phyloP scores from a whole-genome alignment of 2,329 filamentous ascomycete species.

The Emmonsiellopsis sp. region DNA sequence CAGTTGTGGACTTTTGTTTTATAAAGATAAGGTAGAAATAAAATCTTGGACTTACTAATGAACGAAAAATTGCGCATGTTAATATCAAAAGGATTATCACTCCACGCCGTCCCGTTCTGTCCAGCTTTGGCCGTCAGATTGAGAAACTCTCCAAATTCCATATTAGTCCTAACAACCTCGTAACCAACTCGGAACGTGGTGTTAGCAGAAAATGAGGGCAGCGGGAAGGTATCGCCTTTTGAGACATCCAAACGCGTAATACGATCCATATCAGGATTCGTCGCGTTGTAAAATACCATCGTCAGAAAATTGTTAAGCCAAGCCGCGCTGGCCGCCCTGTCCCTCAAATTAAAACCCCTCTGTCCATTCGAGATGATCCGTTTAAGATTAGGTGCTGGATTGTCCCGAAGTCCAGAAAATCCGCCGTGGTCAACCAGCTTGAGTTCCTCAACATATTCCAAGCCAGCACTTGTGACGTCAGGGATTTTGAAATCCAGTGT shows the following conservation, averaged over 20 bases:
- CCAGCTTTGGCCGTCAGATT: slow-evolving; percentile 1
- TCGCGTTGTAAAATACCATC: slow-evolving; percentile 33
- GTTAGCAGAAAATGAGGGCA: background rate
- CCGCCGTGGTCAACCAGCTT: slow-evolving; percentile 35
- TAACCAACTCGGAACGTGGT: slow-evolving; percentile 5
- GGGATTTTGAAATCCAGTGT: slow-evolving; percentile 32
- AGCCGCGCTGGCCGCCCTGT: slow-evolving; percentile 35
- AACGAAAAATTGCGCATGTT: slow-evolving; percentile 1
- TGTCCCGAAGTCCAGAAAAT: slow-evolving; percentile 17
- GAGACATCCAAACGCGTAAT: slow-evolving; percentile 5
- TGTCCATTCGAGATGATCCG: slow-evolving; percentile 12
- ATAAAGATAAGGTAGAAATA: background rate
- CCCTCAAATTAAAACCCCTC: slow-evolving; percentile 25
- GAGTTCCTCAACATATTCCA: slow-evolving; percentile 14
- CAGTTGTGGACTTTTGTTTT: background rate
- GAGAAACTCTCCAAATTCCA: slow-evolving; percentile 5
- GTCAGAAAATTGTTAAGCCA: slow-evolving; percentile 33
- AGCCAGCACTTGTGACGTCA: slow-evolving; percentile 2
- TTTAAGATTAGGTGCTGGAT: background rate
- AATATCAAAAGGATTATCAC: slow-evolving; percentile 3
- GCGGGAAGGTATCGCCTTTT: background rate
- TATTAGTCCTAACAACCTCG: background rate
- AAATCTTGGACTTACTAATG: slow-evolving; percentile 3
- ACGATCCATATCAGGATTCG: slow-evolving; percentile 13
- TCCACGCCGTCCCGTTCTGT: background rate